Base-by-base conservation (phyloP, 345 rosid species). In the Raphanus raphanistrum region DNA sequence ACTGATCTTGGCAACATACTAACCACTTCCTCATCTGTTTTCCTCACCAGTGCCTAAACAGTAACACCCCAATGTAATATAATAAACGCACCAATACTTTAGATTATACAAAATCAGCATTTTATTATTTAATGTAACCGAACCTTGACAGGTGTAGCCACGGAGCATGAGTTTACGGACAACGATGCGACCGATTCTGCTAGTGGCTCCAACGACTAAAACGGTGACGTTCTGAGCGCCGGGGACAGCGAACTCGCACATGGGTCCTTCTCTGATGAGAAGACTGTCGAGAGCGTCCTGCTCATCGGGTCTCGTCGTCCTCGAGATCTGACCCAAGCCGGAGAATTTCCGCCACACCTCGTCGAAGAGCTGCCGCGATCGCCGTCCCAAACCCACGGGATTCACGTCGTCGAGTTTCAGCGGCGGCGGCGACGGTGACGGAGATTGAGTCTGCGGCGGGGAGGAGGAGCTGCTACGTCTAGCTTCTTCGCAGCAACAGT, bases 261-360 rank as follows among this genome's bases (percentile, higher is more conserved):
- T 89, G 70, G 97, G 98, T n/a, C 97, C 97, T 73, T 88, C 97
- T 77, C 90, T 81, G 1, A 90, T 87, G 71, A 88, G 84, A 76
- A 90, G 85, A 26, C 87, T 87, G 29, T 90, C 94, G 57, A 92
- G 82, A 2, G 90, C 75, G 0, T 86, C 91, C 35, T 80, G 78
- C 12, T 92, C 97, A 76, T 90, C 91, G 6, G 88, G 79, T 32
- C 92, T 88, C 29, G 77, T 87, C 38, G 97, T 92, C 73, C 98
- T 85, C 13, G 97, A 94, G 29, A 94, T 94, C 86, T 94, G 97
- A 6, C 97, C 97, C 41, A 94, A 82, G 11, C 95, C 97, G 8
- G 97, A 94, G 85, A 94, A 94, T 83, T 94, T 94, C 71, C 97
- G 84, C 98, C 98, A 94, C 11, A 92, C 97, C 79, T 90, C 93